Evolutionary conservation across 1,139 yeast genomes (phyloP), one percentile per base, ranked within the genome.

Genomic region (Taphrina communis): DNA sequence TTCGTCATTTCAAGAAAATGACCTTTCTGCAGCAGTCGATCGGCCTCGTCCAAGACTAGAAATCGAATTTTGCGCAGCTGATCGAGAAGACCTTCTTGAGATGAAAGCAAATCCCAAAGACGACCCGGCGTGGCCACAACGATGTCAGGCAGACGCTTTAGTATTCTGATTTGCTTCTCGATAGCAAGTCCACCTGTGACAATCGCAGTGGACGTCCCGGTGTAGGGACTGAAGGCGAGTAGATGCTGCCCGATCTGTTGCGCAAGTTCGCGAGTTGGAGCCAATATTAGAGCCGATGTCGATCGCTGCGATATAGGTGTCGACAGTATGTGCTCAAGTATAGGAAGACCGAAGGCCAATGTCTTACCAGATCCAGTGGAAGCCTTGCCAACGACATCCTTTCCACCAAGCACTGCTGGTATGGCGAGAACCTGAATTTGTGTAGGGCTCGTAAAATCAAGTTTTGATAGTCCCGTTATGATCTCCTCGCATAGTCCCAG

Each of bases 301-400:
- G 69, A 61, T 52, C 67, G 67, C 1, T 66, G 66, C 17, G 44
- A 59, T 73, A 76, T 17, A 75, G 75, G 41, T 31, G 65, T 14
- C 38, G 65, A 25, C 44, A 55, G 11, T 25, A 78, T 66, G 70
- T 74, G 78, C 75, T 95, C 97, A 70, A 94, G 78, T 38, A 95
- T 88, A n/a, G 99, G 98, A 36, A 94, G 85, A 63, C 97, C 97
- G 77, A 91, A 94, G 0, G 99, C 99, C 70, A 93, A 81, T 0
- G 99, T 94, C 76, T 94, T 94, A 82, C 99, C 99, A 0, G 97
- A 91, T 77, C 99, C 99, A 0, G 99, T 95, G 8, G 96, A 88
- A 11, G 99, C 99, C 76, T 94, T 95, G 70, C 99, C 99, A 73
- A 95, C 86, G 9, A 94, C 85, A 78, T 94, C 98, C 63, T 82